These are phyloP conservation scores for Ceratocystis alfenasii DNA, from an alignment of 2,329 filamentous ascomycete genomes.

Conservation along the genomic window DNA sequence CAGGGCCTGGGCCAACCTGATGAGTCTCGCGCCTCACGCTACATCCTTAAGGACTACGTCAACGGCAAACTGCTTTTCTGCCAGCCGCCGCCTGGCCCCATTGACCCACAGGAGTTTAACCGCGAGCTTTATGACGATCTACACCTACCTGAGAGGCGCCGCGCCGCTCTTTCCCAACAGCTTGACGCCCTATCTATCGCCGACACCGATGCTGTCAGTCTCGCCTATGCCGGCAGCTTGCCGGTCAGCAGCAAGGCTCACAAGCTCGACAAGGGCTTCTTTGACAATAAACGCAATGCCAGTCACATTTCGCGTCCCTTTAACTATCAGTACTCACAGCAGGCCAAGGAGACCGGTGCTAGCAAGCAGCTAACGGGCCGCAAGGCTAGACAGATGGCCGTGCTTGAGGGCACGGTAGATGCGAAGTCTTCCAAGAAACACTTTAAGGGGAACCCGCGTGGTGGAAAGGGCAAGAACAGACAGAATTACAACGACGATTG, in stretches of 20 bases:
- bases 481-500: slow-evolving; percentile 28
- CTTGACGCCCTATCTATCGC: slow-evolving; percentile 37
- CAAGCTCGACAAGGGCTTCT: slow-evolving; percentile 80
- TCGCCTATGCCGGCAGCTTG: slow-evolving; percentile 28
- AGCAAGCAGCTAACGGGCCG: slow-evolving; percentile 64
- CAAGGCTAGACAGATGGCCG: slow-evolving; percentile 69
- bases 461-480: slow-evolving; percentile 43
- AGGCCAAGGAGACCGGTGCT: slow-evolving; percentile 43
- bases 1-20: slow-evolving; percentile 84
- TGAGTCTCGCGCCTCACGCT: slow-evolving; percentile 79
- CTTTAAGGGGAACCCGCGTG: slow-evolving; percentile 65
- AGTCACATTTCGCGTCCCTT: slow-evolving; percentile 70
- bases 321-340: slow-evolving; percentile 77
- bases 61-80: slow-evolving; percentile 90
- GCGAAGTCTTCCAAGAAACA: slow-evolving; percentile 81
- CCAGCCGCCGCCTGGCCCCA: slow-evolving; percentile 65
- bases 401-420: slow-evolving; percentile 74
- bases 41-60: slow-evolving; percentile 93
- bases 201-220: slow-evolving; percentile 26
- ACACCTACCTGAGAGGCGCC: slow-evolving; percentile 72
- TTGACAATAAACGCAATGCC: slow-evolving; percentile 49
- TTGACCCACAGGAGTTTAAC: slow-evolving; percentile 72
- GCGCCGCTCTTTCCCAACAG: slow-evolving; percentile 47
- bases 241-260: slow-evolving; percentile 60
- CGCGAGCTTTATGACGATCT: slow-evolving; percentile 71